Evolutionary conservation across 2,329 filamentous ascomycete species (phyloP), one percentile per base, ranked within the genome.

Genomic region (Colletotrichum tropicicola): DNA sequence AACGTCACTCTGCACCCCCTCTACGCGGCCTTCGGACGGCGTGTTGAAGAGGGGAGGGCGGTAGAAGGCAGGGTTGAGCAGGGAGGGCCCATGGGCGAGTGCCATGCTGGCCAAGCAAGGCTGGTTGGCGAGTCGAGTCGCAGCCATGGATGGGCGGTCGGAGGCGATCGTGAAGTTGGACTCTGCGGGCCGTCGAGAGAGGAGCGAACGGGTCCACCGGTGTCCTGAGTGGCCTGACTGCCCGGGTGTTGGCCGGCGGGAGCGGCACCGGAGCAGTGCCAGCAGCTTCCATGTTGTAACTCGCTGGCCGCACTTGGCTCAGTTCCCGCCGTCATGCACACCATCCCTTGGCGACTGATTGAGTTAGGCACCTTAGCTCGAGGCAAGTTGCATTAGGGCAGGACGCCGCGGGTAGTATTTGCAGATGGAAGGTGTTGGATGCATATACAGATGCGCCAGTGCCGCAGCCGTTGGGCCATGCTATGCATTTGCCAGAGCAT

Each of bases 91-190:
- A 62, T 65, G 57, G 23, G 12, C 21, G 17, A 17, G 8, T 39
- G 57, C 49, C 32, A 30, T 49, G 62, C 37, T 62, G 62, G 62
- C 62, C 37, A 37, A 39, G 58, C 49, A 61, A 65, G 58, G 49
- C 62, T 61, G 51, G 6, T 45, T 37, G 28, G 23, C 62, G n/a
- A 19, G 23, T 44, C 35, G 12, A 48, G 27, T 56, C 5, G 28
- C 21, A 39, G 39, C 6, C 51, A 56, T 61, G 62, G 35, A 51
- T 41, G 54, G 43, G 62, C 49, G 28, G 51, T 47, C 15, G 30
- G 19, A 39, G 32, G 43, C 19, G 39, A 48, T 52, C 9, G 35
- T 32, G 27, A 61, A 32, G 25, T 27, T 17, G 44, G 15, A 41
- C 30, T 13, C 23, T 37, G 57, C 61, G 57, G 57, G 61, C 49